Evolutionary conservation across 1,284 basidiomycete species (phyloP), one percentile per base, ranked within the genome.

Genomic region (Leccinum proliferum): DNA sequence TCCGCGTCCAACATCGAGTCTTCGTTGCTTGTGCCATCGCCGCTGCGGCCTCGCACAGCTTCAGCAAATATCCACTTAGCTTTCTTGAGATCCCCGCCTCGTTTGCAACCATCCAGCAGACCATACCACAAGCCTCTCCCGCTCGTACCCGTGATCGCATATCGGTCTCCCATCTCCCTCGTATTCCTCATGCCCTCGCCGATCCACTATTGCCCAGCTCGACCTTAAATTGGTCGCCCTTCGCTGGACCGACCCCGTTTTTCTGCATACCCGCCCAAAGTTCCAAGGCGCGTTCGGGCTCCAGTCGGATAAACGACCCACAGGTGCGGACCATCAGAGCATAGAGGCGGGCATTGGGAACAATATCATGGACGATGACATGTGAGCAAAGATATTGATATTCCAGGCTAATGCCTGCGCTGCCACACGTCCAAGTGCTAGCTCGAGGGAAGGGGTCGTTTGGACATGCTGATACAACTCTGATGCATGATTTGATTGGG

Each of bases 61-160:
- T 98, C 94, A 0, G 91, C 92, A 61, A 99, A 78, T 62, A 98
- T 90, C 96, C 95, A 98, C 63, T 95, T 81, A 8, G 89, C 88
- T 56, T 93, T 81, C 8, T 83, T 80, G 9, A 99, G 75, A 74
- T 98, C 96, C 0, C 94, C 92, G 1, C 88, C 79, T 5, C 93
- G 80, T 73, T 95, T 97, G 58, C 93, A 91, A 1, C 94, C 94
- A 65, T 96, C 93, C 62, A 99, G 76, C 37, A 99, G 74, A 0
- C 93, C 94, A 59, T 84, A 81, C 75, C 95, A 97, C 10, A 80
- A 72, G 69, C 90, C 88, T 12, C 78, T 77, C 12, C 70, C 73
- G 29, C 60, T 55, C 37, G 50, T 41, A 4, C 63, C 66, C 1
- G 65, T 35, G n/a, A 66, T 63, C 12, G 65, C 63, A 58, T 72